Conservation (phyloP, 73 alveolate genomes). For the Paramecium primaurelia region DNA sequence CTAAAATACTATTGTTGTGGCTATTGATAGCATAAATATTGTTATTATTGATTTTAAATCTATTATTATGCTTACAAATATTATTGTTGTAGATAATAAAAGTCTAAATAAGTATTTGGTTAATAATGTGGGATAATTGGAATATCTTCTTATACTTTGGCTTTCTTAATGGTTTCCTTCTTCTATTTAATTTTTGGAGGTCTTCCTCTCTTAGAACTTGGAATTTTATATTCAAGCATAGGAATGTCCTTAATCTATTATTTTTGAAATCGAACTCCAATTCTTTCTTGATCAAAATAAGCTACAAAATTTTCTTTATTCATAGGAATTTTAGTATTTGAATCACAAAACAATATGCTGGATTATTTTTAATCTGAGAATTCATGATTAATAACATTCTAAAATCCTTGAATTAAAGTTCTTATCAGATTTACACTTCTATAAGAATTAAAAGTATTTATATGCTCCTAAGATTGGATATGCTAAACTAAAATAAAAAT, state of each 20-base stretch:
- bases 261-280: constrained; percentile 31
- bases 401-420: neutral
- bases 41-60: neutral
- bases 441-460: neutral
- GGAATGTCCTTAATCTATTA: neutral
- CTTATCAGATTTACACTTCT: constrained; percentile 20
- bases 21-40: neutral
- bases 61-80: neutral
- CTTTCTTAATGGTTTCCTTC: neutral
- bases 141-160: neutral
- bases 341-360: constrained; percentile 5
- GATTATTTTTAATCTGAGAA: constrained; percentile 35
- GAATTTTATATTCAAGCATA: neutral
- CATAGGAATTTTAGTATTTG: constrained; percentile 39
- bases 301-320: constrained; percentile 37
- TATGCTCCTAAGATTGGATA: constrained; percentile 18
- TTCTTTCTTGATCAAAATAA: constrained; percentile 30
- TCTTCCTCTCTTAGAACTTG: constrained; percentile 26
- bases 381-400: neutral
- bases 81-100: neutral
- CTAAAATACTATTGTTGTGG: neutral
- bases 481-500: neutral
- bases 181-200: constrained; percentile 6
- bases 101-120: neutral
- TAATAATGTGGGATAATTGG: neutral